Evolutionary conservation across 306 rosid genomes (phyloP), one percentile per base, ranked within the genome.

Genomic region (Vigna radiata): DNA sequence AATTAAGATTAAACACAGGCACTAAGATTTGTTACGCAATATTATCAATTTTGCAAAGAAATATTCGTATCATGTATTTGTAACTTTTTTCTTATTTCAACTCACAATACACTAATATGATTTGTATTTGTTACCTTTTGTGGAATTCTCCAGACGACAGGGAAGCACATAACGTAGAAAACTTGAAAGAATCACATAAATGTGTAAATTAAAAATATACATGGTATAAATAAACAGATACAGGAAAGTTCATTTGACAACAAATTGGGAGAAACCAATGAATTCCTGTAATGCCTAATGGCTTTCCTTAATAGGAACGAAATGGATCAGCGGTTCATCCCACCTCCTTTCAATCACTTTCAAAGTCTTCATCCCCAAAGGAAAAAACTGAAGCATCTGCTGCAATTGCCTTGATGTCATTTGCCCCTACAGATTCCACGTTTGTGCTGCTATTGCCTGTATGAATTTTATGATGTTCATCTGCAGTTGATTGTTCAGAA

Each of bases 321-420:
- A 59, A 33, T 21, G 2, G 52, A 61, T 63, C 27, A 37, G 60
- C 11, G 27, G 44, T 53, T 21, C 41, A 72, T 44, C 10, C 55
- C 31, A 10, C 56, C 11, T 33, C 56, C 50, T 50, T 61, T 90
- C 61, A 89, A 47, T 95, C 99, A 72, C 96, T 95, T 4, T 95
- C 99, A 79, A 92, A 92, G 78, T 92, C 97, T 76, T 91, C 98
- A 61, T 95, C 97, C 66, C 96, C 97, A 13, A 95, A 95, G 50
- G 91, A 68, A 85, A 95, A 95, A 75, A 92, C 97, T 13, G 99
- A 95, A 74, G 97, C 97, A 87, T 95, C 99, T 2, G 99, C 99
- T 17, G 99, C 97, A 53, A 95, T 90, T 69, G 99, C 91, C 83
- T 90, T 92, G 72, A 95, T 79, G 43, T 92, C 93, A 71, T 75